Percentiles rank a stretch among this genome's conserved stretches.
Conservation (phyloP, 1,139 yeast genomes). For the Sugiyamaella sp. region DNA sequence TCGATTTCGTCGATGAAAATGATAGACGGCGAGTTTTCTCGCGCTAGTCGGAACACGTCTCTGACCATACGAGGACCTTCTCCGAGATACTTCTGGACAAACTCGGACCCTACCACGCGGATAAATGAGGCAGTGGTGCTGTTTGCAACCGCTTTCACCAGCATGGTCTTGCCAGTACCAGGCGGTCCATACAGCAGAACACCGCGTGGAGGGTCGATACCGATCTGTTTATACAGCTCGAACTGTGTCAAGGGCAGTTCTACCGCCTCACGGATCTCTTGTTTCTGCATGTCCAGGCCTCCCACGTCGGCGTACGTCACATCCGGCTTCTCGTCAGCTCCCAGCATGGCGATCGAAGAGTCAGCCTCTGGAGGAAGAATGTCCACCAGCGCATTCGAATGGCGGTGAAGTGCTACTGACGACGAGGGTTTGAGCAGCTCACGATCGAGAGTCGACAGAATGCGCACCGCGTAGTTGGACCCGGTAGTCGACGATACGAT, state of each 20-base stretch:
- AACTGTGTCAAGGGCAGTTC: slow-evolving; percentile 96
- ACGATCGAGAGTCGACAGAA: slow-evolving; percentile 90
- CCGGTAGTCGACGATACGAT: slow-evolving; percentile 98
- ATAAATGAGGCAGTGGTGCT: slow-evolving; percentile 94
- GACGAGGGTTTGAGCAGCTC: slow-evolving; percentile 93
- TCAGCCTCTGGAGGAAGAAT: slow-evolving; percentile 99
- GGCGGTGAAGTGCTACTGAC: slow-evolving; percentile 96
- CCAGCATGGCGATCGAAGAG: slow-evolving; percentile 91
- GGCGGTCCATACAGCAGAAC: slow-evolving; percentile 98
- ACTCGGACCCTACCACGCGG: slow-evolving; percentile 96
- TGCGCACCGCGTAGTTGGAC: slow-evolving; percentile 93
- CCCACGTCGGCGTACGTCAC: slow-evolving; percentile 94
- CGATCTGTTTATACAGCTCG: slow-evolving; percentile 94
- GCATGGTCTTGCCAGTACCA: slow-evolving; percentile 99
- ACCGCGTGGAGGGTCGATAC: slow-evolving; percentile 99
- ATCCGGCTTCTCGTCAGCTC: slow-evolving; percentile 86
- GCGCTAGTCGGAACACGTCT: slow-evolving; percentile 94
- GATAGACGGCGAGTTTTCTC: slow-evolving; percentile 96
- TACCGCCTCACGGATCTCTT: slow-evolving; percentile 97
- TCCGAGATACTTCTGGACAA: slow-evolving; percentile 96
- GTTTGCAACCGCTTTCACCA: slow-evolving; percentile 98
- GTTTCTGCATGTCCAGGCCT: slow-evolving; percentile 98
- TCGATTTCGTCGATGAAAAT: slow-evolving; percentile 98
- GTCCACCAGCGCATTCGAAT: slow-evolving; percentile 95
- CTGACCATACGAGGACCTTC: slow-evolving; percentile 99